These are phyloP conservation scores for Sporothrix globosa DNA, from an alignment of 2,329 filamentous ascomycete species.

Conservation along the genomic window DNA sequence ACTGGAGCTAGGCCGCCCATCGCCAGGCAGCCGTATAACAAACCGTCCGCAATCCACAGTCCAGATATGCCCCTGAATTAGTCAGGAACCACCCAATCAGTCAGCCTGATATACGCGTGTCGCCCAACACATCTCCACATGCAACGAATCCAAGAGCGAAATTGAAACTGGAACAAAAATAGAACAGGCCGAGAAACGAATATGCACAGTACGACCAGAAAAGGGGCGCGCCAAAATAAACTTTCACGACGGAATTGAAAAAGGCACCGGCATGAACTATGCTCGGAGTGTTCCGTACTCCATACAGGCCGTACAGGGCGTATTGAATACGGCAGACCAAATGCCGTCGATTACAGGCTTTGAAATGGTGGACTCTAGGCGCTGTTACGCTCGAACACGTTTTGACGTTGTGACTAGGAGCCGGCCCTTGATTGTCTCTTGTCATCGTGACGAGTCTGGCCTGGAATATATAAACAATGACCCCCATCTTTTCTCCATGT, in stretches of 20 bases:
- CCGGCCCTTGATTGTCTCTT: background rate
- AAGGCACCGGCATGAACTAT: background rate
- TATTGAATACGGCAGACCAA: background rate
- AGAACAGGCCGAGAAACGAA: background rate
- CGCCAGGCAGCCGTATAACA: too few species aligned
- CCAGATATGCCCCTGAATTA: slow-evolving; percentile 6
- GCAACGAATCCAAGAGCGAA: background rate
- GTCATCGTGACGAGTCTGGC: slow-evolving; percentile 1
- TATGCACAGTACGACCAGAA: too few species aligned
- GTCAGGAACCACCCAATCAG: background rate
- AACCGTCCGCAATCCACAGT: background rate
- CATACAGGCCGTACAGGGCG: background rate
- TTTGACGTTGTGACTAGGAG: background rate
- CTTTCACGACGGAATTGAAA: background rate
- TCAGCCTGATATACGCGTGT: background rate
- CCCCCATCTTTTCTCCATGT: background rate
- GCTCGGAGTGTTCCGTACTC: background rate
- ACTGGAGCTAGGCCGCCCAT: too few species aligned
- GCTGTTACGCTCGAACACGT: background rate
- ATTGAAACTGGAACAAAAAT: background rate
- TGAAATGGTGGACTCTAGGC: background rate
- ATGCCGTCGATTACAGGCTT: too few species aligned
- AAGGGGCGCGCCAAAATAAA: background rate
- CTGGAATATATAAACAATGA: slow-evolving; percentile 4
- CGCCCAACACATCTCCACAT: background rate